These are phyloP conservation scores for Scheffersomyces lignosus DNA, from an alignment of 805 yeast species.

Conservation along the genomic window DNA sequence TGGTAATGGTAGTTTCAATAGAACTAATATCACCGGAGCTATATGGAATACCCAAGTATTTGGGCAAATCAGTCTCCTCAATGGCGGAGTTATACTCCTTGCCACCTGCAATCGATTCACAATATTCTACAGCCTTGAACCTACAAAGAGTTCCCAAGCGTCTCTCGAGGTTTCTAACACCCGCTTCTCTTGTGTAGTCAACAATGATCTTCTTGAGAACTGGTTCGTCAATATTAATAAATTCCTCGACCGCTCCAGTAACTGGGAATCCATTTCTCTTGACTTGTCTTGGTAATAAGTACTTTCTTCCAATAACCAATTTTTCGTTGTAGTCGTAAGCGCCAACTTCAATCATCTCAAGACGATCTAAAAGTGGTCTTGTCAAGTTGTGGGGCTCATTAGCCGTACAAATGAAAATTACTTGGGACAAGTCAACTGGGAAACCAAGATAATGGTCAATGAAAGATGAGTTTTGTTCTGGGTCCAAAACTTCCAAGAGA, in stretches of 20 bases:
- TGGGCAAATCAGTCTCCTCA: slow-evolving; percentile 55
- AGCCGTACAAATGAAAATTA: slow-evolving; percentile 83
- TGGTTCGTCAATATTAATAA: slow-evolving; percentile 48
- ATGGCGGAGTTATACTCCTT: slow-evolving; percentile 40
- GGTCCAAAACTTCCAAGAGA: slow-evolving; percentile 81
- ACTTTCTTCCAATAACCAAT: slow-evolving; percentile 64
- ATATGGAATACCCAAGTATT: slow-evolving; percentile 68
- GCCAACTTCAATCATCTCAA: slow-evolving; percentile 75
- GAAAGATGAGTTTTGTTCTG: slow-evolving; percentile 79
- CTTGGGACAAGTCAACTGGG: slow-evolving; percentile 81
- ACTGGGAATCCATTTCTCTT: slow-evolving; percentile 61
- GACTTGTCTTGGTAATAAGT: slow-evolving; percentile 74
- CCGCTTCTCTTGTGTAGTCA: slow-evolving; percentile 80
- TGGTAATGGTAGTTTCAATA: slow-evolving; percentile 36
- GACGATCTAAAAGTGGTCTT: slow-evolving; percentile 76
- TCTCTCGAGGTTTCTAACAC: slow-evolving; percentile 80
- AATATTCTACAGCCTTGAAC: slow-evolving; percentile 73
- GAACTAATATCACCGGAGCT: slow-evolving; percentile 31
- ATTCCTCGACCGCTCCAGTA: slow-evolving; percentile 21
- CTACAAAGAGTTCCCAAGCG: slow-evolving; percentile 75
- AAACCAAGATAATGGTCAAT: slow-evolving; percentile 83
- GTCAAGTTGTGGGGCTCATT: slow-evolving; percentile 71
- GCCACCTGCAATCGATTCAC: slow-evolving; percentile 26
- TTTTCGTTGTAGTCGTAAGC: slow-evolving; percentile 84
- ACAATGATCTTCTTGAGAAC: slow-evolving; percentile 64